Evolutionary conservation across 1,284 basidiomycete species (phyloP), one percentile per base, ranked within the genome.

Genomic region (Porogramme epimiltina): DNA sequence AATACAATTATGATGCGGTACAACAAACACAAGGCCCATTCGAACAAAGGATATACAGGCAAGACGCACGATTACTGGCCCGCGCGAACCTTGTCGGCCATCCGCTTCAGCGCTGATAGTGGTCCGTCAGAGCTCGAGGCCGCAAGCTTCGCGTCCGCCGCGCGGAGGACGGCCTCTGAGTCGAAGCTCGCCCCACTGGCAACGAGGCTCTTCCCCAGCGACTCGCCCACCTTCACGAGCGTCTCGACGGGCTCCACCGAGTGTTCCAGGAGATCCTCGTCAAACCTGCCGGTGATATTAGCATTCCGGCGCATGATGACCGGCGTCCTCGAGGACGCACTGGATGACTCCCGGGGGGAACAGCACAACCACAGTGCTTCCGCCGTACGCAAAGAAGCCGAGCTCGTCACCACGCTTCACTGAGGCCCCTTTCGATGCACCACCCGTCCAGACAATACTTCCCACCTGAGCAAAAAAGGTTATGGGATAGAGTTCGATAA

Each of bases 351-450:
- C 81, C 46, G 73, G 67, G 26, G 89, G 85, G 70, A 89, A 86
- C n/a, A 89, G 66, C 8, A 70, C 73, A 40, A 91, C 78, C 42
- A 84, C 64, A 1, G 89, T 92, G 68, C 83, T 85, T 24, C 86
- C 86, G 1, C 86, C 86, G 60, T 87, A 87, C 31, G 82, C 81
- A 61, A 87, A 87, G 61, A 80, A 79, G 47, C 84, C 83, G 1
- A 84, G 72, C 61, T 85, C 83, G 11, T 84, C 81, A 13, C 81
- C 84, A 15, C 76, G 75, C 57, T 72, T 68, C 36, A 84, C 70
- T 24, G 26, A 56, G 3, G 65, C 57, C 18, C 69, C 69, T 47
- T 68, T 66, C 28, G 6, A 13, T 13, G 8, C 28, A 13, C 28
- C 28, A 8, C 8, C 28, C 6, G 28, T 31, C 28, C 28, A 31